These are phyloP conservation scores for Hypoxylon lienhwacheense DNA, from an alignment of 495 filamentous ascomycete genomes.

Conservation along the genomic window DNA sequence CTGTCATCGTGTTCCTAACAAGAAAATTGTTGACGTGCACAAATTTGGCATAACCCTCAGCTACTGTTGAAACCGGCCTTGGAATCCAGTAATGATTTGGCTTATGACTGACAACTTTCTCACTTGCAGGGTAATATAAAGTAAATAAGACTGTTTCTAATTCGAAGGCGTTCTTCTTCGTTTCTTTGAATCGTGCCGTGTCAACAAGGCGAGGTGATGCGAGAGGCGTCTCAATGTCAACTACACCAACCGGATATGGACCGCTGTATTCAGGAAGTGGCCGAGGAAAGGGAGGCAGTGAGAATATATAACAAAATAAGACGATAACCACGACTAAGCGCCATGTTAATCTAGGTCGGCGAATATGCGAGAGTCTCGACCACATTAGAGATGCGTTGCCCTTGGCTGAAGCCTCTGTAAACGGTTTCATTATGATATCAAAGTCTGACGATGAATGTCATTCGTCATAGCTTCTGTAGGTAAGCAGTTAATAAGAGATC, in stretches of 20 bases:
- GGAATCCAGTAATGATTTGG: slow-evolving; percentile 53
- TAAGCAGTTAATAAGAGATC: too few species aligned
- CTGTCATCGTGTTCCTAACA: slow-evolving; percentile 42
- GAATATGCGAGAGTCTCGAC: slow-evolving; percentile 3
- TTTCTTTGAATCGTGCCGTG: slow-evolving; percentile 42
- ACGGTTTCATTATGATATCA: slow-evolving; percentile 21
- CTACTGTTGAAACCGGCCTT: slow-evolving; percentile 51
- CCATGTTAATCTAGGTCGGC: slow-evolving; percentile 32
- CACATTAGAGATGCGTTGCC: background rate
- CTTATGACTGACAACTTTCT: slow-evolving; percentile 15
- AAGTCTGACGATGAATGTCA: background rate
- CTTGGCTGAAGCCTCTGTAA: slow-evolving; percentile 14
- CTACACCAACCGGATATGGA: slow-evolving; percentile 48
- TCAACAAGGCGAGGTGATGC: slow-evolving; percentile 39
- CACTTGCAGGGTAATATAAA: slow-evolving; percentile 50
- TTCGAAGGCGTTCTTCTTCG: slow-evolving; percentile 45
- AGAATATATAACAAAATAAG: slow-evolving; percentile 45
- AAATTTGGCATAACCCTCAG: slow-evolving; percentile 52
- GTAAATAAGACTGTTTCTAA: slow-evolving; percentile 53
- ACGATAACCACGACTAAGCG: slow-evolving; percentile 37
- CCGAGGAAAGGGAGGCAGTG: slow-evolving; percentile 46
- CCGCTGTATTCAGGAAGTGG: slow-evolving; percentile 53
- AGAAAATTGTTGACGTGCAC: slow-evolving; percentile 48
- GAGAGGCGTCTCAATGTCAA: slow-evolving; percentile 52
- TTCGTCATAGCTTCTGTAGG: too few species aligned